phyloP scores from a whole-genome alignment of 441 rosid genomes.

The Flueggea neowawraea region DNA sequence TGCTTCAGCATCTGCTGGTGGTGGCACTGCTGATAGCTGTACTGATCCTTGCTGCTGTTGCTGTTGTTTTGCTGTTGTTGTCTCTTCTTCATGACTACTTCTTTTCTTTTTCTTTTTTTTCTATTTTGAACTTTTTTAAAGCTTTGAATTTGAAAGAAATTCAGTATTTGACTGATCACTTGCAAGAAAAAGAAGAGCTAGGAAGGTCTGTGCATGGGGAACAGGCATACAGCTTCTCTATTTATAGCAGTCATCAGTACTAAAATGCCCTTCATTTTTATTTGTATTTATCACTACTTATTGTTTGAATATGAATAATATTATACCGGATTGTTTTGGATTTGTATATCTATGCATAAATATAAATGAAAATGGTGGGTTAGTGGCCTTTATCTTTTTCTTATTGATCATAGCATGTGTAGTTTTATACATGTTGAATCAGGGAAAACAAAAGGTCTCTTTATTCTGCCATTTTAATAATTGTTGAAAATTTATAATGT shows the following conservation, averaged over 20 bases:
- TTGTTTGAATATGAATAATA: too few species aligned
- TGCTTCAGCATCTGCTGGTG: conserved; percentile 28
- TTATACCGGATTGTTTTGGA: too few species aligned
- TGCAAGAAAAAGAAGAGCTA: background rate
- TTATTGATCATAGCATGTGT: too few species aligned
- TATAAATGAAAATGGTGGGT: too few species aligned
- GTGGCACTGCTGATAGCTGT: background rate
- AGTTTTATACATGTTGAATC: too few species aligned
- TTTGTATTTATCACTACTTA: background rate
- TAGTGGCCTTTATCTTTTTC: too few species aligned
- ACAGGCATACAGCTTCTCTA: conserved; percentile 10
- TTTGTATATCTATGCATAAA: too few species aligned
- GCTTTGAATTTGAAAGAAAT: background rate
- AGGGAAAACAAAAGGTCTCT: too few species aligned
- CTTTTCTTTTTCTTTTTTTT: conserved; percentile 22
- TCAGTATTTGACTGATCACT: background rate
- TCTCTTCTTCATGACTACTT: conserved; percentile 43
- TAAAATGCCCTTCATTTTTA: conserved; percentile 23
- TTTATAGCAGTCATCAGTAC: conserved; percentile 27
- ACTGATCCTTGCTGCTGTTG: conserved; percentile 10
- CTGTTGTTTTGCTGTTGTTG: conserved; percentile 17
- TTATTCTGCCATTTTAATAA: too few species aligned
- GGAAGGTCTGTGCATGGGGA: conserved; percentile 18
- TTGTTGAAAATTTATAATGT: too few species aligned
- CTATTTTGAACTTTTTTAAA: background rate